Base-by-base conservation (phyloP, 768 basidiomycete genomes). In the Lactarius hengduanensis region DNA sequence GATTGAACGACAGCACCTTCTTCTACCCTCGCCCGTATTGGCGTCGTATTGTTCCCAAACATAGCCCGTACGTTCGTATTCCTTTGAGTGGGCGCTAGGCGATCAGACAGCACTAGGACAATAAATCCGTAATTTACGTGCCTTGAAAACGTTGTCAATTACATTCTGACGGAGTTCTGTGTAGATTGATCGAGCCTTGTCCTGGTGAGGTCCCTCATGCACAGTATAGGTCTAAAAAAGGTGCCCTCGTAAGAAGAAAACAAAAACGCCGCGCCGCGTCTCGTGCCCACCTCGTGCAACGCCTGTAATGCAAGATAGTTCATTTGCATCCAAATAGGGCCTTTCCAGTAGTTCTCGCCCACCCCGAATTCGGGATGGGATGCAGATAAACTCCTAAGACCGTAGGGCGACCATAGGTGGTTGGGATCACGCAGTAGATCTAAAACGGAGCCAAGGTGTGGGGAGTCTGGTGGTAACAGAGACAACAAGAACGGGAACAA, bases 21-120 rank as follows among this genome's bases (percentile, higher is more conserved):
- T 78, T 74, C 82, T 82, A 2, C 96, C 96, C 74, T 93, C 84
- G 20, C 96, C 96, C 18, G 86, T 91, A 4, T 80, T 75, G 1
- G 94, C 80, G 75, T 98, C 90, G 75, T 98, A 98, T 76, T 98
- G 96, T 77, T 98, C 96, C 96, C 96, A 98, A 18, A 94, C 93
- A 74, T 94, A 96, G 4, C 94, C 95, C 4, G 95, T 97, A 34
- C 91, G 84, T 73, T 93, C 82, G 75, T 94, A 97, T 77, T 97
- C 94, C 92, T 95, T 70, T 16, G 59, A 34, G 57, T 47, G 43
- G 57, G 61, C 20, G 10, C 64, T 36, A 54, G 64, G n/a, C 15
- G 41, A 40, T 28, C 11, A 28, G 28, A 56, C 15, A 22, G 40
- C 7, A 53, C 45, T 9, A 57, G n/a, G 20, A 57, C 43, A 53